Percentiles rank a stretch among this genome's conserved stretches.
Evolutionary conservation across 1,139 yeast species (phyloP).

Genomic region (Casaregolazyma suthepensis): DNA sequence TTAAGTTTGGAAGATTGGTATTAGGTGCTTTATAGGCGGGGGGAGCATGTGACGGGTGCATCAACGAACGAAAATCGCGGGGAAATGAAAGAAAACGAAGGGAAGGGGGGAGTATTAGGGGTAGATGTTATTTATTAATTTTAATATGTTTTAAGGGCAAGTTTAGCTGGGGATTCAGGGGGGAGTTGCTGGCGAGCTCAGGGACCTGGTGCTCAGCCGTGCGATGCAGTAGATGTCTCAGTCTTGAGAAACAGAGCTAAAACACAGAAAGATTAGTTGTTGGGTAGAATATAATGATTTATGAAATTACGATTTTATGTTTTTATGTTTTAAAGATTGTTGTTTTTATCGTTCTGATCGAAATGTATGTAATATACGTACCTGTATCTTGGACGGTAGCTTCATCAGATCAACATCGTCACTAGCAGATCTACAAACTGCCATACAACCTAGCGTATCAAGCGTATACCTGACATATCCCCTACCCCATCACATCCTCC

Average conservation of each 20-base stretch:
- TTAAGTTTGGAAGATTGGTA: neutral
- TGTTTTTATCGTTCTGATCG: too few species aligned
- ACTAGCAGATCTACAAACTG: neutral
- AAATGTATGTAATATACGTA: too few species aligned
- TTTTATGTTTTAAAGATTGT: too few species aligned
- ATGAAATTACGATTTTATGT: too few species aligned
- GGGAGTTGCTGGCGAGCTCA: neutral
- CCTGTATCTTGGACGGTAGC: too few species aligned
- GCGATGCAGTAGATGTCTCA: too few species aligned
- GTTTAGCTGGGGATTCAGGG: neutral
- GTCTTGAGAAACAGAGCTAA: too few species aligned
- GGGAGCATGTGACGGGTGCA: neutral
- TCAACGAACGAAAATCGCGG: neutral
- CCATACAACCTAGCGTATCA: neutral
- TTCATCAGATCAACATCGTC: too few species aligned
- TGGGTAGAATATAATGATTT: too few species aligned
- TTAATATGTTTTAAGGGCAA: neutral
- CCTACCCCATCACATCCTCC: neutral
- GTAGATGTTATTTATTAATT: neutral
- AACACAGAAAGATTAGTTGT: too few species aligned
- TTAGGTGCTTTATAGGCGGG: neutral
- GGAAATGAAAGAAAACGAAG: neutral
- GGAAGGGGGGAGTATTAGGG: too few species aligned
- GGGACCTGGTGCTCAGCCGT: neutral
- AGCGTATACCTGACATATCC: too few species aligned